Evolutionary conservation across 2,329 filamentous ascomycete species (phyloP), one percentile per base, ranked within the genome.

Genomic region (Fusarium verrucosum): DNA sequence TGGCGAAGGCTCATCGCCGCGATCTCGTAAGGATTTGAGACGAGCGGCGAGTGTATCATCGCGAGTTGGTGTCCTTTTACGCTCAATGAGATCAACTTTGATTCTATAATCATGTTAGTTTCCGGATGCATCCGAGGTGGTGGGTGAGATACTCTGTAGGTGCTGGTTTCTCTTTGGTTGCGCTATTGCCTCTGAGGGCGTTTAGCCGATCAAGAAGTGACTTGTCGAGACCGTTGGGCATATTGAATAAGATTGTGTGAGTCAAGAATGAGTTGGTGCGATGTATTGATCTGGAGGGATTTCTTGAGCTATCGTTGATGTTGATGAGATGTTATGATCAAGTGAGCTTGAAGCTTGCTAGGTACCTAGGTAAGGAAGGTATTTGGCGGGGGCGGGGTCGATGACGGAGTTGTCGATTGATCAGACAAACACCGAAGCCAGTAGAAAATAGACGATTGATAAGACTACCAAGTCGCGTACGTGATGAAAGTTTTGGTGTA

Each of bases 121-220:
- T 41, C 51, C 42, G 40, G 11, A 43, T 7, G 13, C 25, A 7
- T 36, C 41, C 20, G 23, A 9, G 25, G 16, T 23, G 54, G 35
- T 30, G 35, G 42, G 17, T 37, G 55, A 57, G 74, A 75, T 81
- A 83, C 81, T 77, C 78, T 74, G 76, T 67, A 17, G 78, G 70
- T 57, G 45, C 78, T 68, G 26, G 70, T 72, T 49, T 81, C 14
- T 59, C 58, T 66, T 61, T 75, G 69, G 72, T 81, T 80, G 67
- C 62, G 58, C 66, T 72, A 22, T 65, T 62, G 20, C 75, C 76
- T 43, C 76, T 73, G 33, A 87, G 75, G 10, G 85, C 85, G 47
- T 85, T 84, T 26, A 87, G 77, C 26, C 85, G 81, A 54, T 84
- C 81, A 20, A 87, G 74, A 22, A 87, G 75, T 19, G 80, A 80